phyloP scores from a whole-genome alignment of 31 red algal species.

The Odonthalia washingtoniensis region DNA sequence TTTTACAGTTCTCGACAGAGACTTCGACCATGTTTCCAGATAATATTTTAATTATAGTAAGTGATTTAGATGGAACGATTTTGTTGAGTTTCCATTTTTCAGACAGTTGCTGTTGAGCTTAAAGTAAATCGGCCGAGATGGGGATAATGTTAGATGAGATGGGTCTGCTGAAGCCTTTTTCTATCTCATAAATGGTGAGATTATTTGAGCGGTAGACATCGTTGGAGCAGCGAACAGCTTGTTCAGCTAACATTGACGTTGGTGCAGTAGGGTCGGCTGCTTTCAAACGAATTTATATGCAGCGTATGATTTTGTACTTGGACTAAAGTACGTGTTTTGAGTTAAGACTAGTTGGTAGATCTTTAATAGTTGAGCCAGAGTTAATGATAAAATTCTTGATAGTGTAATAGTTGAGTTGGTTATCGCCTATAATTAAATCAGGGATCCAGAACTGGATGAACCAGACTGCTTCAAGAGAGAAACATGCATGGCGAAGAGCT shows the following conservation, averaged over 20 bases:
- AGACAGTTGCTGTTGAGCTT: conserved; percentile 22
- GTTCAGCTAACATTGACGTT: not conserved
- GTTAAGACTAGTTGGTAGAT: not conserved
- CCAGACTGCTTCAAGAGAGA: too few relatives aligned
- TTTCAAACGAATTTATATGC: not conserved
- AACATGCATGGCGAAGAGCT: not conserved
- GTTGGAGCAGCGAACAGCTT: conserved; percentile 26
- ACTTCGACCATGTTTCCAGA: conserved; percentile 16
- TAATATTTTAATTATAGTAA: not conserved
- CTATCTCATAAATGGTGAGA: conserved; percentile 17
- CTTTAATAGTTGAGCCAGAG: not conserved
- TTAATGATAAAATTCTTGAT: not conserved
- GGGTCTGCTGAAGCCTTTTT: conserved; percentile 15
- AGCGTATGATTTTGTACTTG: conserved; percentile 14
- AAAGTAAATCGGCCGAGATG: conserved; percentile 1
- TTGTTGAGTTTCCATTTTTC: conserved; percentile 31
- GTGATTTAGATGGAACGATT: conserved; percentile 12
- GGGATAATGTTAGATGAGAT: not conserved
- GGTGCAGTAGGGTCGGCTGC: not conserved
- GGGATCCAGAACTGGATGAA: conserved; percentile 27
- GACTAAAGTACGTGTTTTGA: conserved; percentile 25
- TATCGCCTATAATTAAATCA: not conserved
- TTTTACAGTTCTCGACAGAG: too few relatives aligned
- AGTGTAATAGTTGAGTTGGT: not conserved
- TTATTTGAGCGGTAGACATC: conserved; percentile 23